phyloP scores from a whole-genome alignment of 2,329 filamentous ascomycete species.

The Sphaerulina populicola region DNA sequence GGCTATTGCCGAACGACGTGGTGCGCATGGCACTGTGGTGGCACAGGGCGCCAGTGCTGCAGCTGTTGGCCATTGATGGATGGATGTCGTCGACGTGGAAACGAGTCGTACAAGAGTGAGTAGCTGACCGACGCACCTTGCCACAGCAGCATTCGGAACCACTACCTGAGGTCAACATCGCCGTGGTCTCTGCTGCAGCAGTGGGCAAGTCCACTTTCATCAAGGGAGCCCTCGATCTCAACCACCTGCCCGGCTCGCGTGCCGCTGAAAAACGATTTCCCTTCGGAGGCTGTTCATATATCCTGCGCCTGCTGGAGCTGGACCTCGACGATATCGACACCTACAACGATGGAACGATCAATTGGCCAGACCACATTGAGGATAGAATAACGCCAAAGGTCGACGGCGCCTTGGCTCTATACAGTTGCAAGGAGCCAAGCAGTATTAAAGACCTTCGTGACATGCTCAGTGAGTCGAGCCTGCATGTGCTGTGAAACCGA shows the following conservation, averaged over 20 bases:
- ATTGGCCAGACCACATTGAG: conserved; percentile 50
- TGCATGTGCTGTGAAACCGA: background rate
- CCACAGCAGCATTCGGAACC: conserved; percentile 23
- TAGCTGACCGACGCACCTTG: conserved; percentile 12
- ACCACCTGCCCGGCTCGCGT: conserved; percentile 36
- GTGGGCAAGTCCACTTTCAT: conserved; percentile 55
- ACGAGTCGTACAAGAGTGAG: conserved; percentile 13
- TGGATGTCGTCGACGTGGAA: background rate
- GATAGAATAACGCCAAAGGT: conserved; percentile 65
- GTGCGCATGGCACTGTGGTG: background rate
- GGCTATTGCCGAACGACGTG: background rate
- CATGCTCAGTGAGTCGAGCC: conserved; percentile 60
- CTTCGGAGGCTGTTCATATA: conserved; percentile 48
- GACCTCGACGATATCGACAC: conserved; percentile 45
- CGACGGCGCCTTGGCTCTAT: conserved; percentile 76
- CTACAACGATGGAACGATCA: conserved; percentile 45
- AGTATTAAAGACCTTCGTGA: conserved; percentile 67
- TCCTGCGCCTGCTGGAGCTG: conserved; percentile 52
- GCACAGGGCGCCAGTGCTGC: background rate
- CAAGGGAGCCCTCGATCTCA: conserved; percentile 49
- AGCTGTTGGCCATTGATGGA: background rate
- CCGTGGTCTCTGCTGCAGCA: conserved; percentile 47
- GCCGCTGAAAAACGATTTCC: conserved; percentile 48
- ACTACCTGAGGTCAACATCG: conserved; percentile 51
- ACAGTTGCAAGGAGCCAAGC: conserved; percentile 73